Conservation (phyloP, 2,329 filamentous ascomycete species). For the Didymella arachidicola region DNA sequence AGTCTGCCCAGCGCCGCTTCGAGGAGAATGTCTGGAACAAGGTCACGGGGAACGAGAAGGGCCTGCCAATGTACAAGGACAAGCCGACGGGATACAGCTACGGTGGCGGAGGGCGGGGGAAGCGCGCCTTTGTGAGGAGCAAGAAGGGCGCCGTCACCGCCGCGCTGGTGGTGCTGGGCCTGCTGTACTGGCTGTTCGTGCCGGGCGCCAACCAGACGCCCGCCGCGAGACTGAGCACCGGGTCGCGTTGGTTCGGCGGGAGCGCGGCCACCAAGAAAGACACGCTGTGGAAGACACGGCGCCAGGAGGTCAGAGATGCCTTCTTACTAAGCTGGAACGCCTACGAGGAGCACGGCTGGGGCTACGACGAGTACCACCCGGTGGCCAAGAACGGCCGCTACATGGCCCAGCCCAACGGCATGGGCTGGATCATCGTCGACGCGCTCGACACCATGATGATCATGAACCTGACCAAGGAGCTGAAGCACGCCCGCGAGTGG, state of each 20-base stretch:
- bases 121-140: conserved; percentile 62
- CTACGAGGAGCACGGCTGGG: conserved; percentile 94
- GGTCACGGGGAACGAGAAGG: conserved; percentile 67
- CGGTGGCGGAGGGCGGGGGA: conserved; percentile 60
- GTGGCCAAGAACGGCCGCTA: conserved; percentile 78
- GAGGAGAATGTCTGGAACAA: conserved; percentile 54
- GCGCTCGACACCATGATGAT: conserved; percentile 95
- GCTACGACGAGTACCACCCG: conserved; percentile 90
- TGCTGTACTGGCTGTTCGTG: conserved; percentile 74
- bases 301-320: conserved; percentile 83
- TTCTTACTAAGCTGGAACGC: conserved; percentile 93
- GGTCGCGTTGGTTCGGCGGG: conserved; percentile 39
- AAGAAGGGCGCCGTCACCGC: conserved; percentile 66
- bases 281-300: conserved; percentile 73
- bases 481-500: conserved; percentile 88
- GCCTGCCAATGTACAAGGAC: conserved; percentile 97
- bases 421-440: conserved; percentile 99
- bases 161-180: conserved; percentile 62
- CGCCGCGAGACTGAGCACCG: conserved; percentile 48
- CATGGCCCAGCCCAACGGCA: conserved; percentile 81
- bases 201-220: conserved; percentile 50
- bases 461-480: conserved; percentile 91
- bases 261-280: conserved; percentile 39
- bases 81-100: conserved; percentile 81
- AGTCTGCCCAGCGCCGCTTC: conserved; percentile 51